Evolutionary conservation across 208 protist species (phyloP).

Genomic region (Leishmania amazonensis): DNA sequence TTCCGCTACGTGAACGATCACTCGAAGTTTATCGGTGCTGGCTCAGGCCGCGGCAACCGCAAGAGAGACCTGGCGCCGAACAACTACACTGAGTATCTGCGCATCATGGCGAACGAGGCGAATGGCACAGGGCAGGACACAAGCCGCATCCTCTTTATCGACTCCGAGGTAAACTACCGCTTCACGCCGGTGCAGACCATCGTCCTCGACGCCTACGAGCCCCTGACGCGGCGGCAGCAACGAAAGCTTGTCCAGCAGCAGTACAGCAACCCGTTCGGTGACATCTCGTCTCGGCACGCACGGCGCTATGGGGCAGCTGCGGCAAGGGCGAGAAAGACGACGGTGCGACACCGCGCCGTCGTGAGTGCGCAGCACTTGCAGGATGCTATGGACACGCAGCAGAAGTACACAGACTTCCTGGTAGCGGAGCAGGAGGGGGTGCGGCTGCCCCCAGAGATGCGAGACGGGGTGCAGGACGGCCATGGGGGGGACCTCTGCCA

Average conservation of each 20-base stretch:
- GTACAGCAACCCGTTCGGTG: constrained; percentile 27
- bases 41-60: constrained; percentile 27
- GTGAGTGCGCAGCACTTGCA: constrained; percentile 13
- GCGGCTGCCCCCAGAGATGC: background rate
- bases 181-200: constrained; percentile 69
- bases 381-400: constrained; percentile 18
- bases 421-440: constrained; percentile 16
- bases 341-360: constrained; percentile 20
- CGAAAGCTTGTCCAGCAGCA: constrained; percentile 29
- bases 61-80: constrained; percentile 30
- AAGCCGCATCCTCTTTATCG: constrained; percentile 76
- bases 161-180: constrained; percentile 84
- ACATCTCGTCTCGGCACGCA: constrained; percentile 10
- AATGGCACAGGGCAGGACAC: constrained; percentile 32
- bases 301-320: constrained; percentile 23
- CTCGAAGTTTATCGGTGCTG: constrained; percentile 22
- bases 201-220: constrained; percentile 70
- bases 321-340: constrained; percentile 18
- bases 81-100: constrained; percentile 73
- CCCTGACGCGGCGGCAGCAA: constrained; percentile 44
- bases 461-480: background rate
- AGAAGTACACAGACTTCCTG: constrained; percentile 20
- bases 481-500: constrained; percentile 2
- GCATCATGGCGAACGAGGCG: constrained; percentile 33
- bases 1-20: constrained; percentile 58